Conservation (phyloP, 352 stramenopile genomes). For the Phytophthora tentaculata region DNA sequence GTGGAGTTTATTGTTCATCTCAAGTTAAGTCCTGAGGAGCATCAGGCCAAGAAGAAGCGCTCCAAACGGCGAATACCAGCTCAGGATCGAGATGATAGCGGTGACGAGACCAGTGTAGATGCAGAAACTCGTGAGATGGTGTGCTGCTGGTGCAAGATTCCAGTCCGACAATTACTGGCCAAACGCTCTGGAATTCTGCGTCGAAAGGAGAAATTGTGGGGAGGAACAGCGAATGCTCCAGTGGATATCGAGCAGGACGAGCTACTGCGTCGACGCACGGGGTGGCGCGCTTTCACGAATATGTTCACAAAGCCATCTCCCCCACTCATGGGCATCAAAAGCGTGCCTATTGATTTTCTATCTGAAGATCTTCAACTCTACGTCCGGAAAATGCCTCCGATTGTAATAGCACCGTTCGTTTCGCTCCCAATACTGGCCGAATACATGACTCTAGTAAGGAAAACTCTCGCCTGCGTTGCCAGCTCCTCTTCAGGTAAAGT, state of each 20-base stretch:
- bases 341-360: slow-evolving; percentile 53
- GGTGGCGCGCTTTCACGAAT: slow-evolving; percentile 76
- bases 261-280: slow-evolving; percentile 64
- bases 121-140: slow-evolving; percentile 64
- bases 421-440: slow-evolving; percentile 71
- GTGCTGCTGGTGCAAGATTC: slow-evolving; percentile 83
- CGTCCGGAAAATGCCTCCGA: slow-evolving; percentile 67
- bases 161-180: slow-evolving; percentile 55
- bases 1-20: slow-evolving; percentile 82
- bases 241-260: slow-evolving; percentile 82
- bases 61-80: slow-evolving; percentile 18
- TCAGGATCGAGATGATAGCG: slow-evolving; percentile 12
- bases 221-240: slow-evolving; percentile 63
- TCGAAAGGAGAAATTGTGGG: slow-evolving; percentile 64
- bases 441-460: slow-evolving; percentile 76
- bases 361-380: slow-evolving; percentile 56
- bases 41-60: slow-evolving; percentile 29
- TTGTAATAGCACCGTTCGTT: slow-evolving; percentile 70
- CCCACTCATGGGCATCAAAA: slow-evolving; percentile 73
- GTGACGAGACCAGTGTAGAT: slow-evolving; percentile 16
- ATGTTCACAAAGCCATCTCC: slow-evolving; percentile 62
- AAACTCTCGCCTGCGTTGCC: slow-evolving; percentile 46
- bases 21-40: slow-evolving; percentile 34
- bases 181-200: slow-evolving; percentile 57
- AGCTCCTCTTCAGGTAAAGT: slow-evolving; percentile 51